These are phyloP conservation scores for Sporothrix humicola DNA, from an alignment of 2,329 filamentous ascomycete genomes.

Conservation along the genomic window DNA sequence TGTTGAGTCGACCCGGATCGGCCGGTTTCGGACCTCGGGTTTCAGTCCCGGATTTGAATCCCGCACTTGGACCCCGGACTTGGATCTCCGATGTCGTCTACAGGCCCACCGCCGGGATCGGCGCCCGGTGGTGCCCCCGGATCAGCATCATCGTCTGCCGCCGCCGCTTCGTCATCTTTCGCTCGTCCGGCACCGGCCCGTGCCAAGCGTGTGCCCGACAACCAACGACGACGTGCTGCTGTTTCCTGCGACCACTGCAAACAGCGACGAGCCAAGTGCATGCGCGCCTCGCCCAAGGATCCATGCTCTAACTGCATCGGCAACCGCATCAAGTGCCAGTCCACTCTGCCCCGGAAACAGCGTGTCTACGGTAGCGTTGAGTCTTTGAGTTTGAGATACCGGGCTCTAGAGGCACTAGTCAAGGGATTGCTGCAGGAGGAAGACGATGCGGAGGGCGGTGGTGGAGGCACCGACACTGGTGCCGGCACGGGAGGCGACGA, in stretches of 20 bases:
- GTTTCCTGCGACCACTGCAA: conserved; percentile 55
- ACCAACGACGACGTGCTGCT: conserved; percentile 53
- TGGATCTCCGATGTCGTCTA: not conserved
- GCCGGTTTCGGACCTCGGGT: not conserved
- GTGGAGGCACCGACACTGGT: not conserved
- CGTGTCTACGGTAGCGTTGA: conserved; percentile 52
- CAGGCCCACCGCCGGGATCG: conserved; percentile 14
- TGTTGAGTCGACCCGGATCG: not conserved
- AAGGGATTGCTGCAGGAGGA: conserved; percentile 50
- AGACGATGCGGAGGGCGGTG: conserved; percentile 37
- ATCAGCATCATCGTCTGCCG: not conserved
- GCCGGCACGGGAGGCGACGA: conserved; percentile 1
- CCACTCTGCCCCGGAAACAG: conserved; percentile 53
- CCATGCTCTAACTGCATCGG: conserved; percentile 51
- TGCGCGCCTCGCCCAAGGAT: conserved; percentile 47
- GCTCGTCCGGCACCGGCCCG: conserved; percentile 11
- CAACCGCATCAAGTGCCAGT: conserved; percentile 50
- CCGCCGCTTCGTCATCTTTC: not conserved
- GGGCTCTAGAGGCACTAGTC: conserved; percentile 52
- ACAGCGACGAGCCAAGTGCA: conserved; percentile 54
- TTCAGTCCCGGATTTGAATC: not conserved
- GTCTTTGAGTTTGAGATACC: conserved; percentile 48
- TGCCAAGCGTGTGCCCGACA: conserved; percentile 47
- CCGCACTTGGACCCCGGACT: not conserved
- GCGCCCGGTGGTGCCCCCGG: not conserved